phyloP scores from a whole-genome alignment of 148 eudicot genomes.

The Nyssa sinensis region DNA sequence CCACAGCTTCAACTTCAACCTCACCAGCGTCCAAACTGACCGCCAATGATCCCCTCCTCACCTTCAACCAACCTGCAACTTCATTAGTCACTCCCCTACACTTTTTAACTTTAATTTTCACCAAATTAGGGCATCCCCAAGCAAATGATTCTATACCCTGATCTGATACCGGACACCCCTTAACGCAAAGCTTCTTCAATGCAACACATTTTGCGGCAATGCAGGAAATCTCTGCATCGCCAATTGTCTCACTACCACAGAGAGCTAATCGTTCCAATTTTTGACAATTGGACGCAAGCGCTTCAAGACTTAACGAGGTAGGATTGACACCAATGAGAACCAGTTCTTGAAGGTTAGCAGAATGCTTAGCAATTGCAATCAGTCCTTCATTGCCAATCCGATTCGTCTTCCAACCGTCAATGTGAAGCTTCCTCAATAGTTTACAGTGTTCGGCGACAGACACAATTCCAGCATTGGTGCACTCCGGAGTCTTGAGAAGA shows the following conservation, averaged over 20 bases:
- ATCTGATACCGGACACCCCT: constrained; percentile 72
- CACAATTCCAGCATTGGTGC: constrained; percentile 55
- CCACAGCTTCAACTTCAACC: constrained; percentile 47
- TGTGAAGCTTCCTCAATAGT: constrained; percentile 71
- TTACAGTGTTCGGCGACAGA: constrained; percentile 59
- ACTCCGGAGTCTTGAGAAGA: constrained; percentile 69
- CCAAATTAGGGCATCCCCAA: constrained; percentile 75
- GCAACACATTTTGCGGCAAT: constrained; percentile 60
- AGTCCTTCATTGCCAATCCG: constrained; percentile 76
- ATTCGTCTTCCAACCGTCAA: constrained; percentile 90
- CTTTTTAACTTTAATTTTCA: constrained; percentile 79
- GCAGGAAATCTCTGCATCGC: constrained; percentile 64
- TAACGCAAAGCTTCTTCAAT: constrained; percentile 77
- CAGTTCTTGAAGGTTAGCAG: constrained; percentile 59
- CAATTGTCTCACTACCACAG: constrained; percentile 80
- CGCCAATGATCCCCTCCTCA: constrained; percentile 45
- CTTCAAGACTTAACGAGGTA: constrained; percentile 44
- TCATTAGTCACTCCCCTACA: constrained; percentile 67
- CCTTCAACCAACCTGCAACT: constrained; percentile 52
- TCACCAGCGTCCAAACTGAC: constrained; percentile 64
- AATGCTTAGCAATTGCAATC: constrained; percentile 55
- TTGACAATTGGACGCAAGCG: constrained; percentile 53
- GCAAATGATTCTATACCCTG: constrained; percentile 62
- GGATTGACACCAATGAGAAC: constrained; percentile 75
- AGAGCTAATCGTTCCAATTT: constrained; percentile 70